Percentiles rank a stretch among this genome's conserved stretches.
Evolutionary conservation across 2,329 filamentous ascomycete genomes (phyloP).

Genomic region (Dendrostoma leiphaemia): DNA sequence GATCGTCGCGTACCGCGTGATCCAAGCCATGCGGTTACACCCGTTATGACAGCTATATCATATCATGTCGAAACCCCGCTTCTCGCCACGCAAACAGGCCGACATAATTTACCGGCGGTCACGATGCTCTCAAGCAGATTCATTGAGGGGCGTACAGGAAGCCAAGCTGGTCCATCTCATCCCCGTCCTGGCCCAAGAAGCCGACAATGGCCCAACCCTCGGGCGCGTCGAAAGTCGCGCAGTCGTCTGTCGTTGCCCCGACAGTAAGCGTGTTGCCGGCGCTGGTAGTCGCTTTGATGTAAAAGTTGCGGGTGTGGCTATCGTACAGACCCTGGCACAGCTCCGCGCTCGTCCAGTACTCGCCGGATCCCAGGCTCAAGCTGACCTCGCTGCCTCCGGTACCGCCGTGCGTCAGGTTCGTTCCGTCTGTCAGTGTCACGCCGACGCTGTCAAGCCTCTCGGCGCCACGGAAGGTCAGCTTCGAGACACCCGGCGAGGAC

Average conservation of each 20-base stretch:
- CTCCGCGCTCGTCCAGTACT: slow-evolving; percentile 47
- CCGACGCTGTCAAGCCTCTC: slow-evolving; percentile 50
- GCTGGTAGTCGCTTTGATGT: slow-evolving; percentile 51
- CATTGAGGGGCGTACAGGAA: slow-evolving; percentile 45
- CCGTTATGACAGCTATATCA: no score
- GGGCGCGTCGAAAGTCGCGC: slow-evolving; percentile 44
- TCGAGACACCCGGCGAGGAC: slow-evolving; percentile 32
- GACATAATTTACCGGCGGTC: no score
- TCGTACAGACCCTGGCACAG: slow-evolving; percentile 50
- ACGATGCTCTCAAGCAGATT: background rate
- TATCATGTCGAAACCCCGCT: no score
- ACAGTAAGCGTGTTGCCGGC: slow-evolving; percentile 41
- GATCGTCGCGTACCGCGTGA: no score
- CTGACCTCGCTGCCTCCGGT: slow-evolving; percentile 42
- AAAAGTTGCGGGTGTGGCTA: slow-evolving; percentile 51
- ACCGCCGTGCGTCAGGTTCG: slow-evolving; percentile 51
- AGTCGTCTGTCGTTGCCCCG: slow-evolving; percentile 46
- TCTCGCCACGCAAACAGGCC: no score
- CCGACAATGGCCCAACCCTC: slow-evolving; percentile 52
- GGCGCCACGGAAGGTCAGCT: slow-evolving; percentile 44
- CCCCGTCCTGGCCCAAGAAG: slow-evolving; percentile 48
- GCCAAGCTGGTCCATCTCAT: slow-evolving; percentile 54
- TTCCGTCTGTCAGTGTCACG: slow-evolving; percentile 46
- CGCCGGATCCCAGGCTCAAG: slow-evolving; percentile 42
- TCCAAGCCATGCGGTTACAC: no score